phyloP scores from a whole-genome alignment of 2,329 filamentous ascomycete species.

The Penicillium sp. region DNA sequence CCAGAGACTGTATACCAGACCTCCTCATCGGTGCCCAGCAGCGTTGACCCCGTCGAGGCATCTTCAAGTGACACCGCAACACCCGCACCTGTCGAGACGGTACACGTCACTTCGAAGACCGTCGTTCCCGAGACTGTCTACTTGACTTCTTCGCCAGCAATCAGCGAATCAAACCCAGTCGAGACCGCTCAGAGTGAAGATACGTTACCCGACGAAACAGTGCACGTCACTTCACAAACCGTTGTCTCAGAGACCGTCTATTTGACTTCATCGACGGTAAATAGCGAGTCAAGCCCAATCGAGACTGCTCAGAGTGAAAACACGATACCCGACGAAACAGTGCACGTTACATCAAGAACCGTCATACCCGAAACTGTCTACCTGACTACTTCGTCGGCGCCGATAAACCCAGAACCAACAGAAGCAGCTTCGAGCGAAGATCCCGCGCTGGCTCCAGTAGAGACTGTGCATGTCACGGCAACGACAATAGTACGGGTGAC shows the following conservation, averaged over 20 bases:
- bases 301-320: neutral
- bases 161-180: neutral
- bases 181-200: neutral
- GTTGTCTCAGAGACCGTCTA: neutral
- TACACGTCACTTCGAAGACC: neutral
- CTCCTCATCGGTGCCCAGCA: neutral
- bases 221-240: neutral
- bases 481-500: conserved; percentile 1
- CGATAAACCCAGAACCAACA: neutral
- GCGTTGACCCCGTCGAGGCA: neutral
- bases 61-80: neutral
- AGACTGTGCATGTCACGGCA: neutral
- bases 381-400: neutral
- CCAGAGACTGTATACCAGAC: neutral
- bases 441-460: neutral
- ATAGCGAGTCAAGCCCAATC: too few species aligned
- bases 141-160: neutral
- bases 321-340: neutral
- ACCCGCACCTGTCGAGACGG: neutral
- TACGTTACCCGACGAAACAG: neutral
- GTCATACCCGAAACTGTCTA: neutral
- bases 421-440: neutral
- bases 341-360: neutral
- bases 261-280: neutral
- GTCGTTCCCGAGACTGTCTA: neutral